A percentile compares a stretch with the other conserved stretches of the same genome.
These are phyloP conservation scores for Jacaranda mimosifolia DNA, from an alignment of 257 asterid species.

Conservation along the genomic window DNA sequence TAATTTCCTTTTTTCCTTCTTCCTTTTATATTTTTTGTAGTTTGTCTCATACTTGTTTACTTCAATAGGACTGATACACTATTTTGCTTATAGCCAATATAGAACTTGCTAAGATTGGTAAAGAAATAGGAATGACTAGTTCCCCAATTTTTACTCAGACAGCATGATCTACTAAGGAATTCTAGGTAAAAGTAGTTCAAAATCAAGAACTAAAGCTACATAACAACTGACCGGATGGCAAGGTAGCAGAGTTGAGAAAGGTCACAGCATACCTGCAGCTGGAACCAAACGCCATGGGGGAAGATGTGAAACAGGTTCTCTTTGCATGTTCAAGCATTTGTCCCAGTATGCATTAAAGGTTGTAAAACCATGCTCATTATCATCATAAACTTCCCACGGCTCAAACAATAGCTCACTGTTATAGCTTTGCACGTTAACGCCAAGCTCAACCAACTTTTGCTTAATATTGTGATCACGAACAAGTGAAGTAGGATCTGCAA, in stretches of 20 bases:
- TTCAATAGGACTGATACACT: background rate
- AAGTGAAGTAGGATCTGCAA: constrained; percentile 83
- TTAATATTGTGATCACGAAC: constrained; percentile 92
- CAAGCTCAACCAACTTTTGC: constrained; percentile 73
- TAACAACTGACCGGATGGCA: background rate
- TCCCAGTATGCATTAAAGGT: constrained; percentile 80
- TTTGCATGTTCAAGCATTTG: constrained; percentile 67
- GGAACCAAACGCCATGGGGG: constrained; percentile 76
- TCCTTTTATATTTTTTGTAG: background rate
- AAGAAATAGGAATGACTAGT: background rate
- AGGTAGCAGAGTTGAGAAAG: background rate
- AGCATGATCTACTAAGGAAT: background rate
- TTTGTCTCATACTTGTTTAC: background rate
- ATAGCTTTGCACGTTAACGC: constrained; percentile 74
- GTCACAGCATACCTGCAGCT: constrained; percentile 55
- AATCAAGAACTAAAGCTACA: background rate
- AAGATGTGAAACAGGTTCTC: constrained; percentile 64
- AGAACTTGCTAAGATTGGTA: background rate
- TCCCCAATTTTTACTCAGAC: background rate
- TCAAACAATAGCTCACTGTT: constrained; percentile 78
- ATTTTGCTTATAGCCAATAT: background rate
- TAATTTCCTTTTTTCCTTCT: background rate
- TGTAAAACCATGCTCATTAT: constrained; percentile 66
- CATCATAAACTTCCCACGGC: constrained; percentile 91
- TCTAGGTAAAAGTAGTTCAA: background rate